Evolutionary conservation across 192 early-diverging fungal species (phyloP).

Genomic region (Obelidium mucronatum): DNA sequence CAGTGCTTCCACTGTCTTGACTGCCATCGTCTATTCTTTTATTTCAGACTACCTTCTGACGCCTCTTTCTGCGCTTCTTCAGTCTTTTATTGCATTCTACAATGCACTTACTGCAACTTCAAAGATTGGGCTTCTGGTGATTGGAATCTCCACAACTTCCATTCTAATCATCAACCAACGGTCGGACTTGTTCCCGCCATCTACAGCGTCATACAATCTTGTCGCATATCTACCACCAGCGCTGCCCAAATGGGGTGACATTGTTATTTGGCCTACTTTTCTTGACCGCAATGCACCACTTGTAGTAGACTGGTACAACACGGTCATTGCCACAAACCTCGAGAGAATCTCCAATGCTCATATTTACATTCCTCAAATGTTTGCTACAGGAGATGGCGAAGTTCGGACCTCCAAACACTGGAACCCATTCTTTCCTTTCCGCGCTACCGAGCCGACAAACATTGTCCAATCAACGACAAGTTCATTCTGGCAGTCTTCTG

Average conservation of each 20-base stretch:
- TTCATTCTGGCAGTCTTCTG: too few species aligned
- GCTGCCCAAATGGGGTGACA: slow-evolving; percentile 7
- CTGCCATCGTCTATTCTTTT: neutral
- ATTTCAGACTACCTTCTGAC: neutral
- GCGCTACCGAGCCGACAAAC: neutral
- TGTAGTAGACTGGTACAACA: slow-evolving; percentile 20
- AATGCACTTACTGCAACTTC: neutral
- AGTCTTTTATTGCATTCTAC: neutral
- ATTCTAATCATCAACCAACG: slow-evolving; percentile 4
- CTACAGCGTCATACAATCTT: neutral
- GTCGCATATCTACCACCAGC: neutral
- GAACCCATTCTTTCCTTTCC: slow-evolving; percentile 6
- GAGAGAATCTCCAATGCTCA: neutral
- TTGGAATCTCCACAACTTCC: neutral
- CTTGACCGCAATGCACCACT: neutral
- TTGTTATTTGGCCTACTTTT: neutral
- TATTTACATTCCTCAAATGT: slow-evolving; percentile 1
- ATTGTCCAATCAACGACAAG: neutral
- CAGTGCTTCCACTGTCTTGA: neutral
- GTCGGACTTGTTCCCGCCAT: neutral
- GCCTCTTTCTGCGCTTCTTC: neutral
- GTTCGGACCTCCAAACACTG: neutral
- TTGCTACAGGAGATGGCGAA: slow-evolving; percentile 1
- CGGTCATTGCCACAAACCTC: neutral
- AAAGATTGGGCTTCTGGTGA: neutral